Evolutionary conservation across 2,329 filamentous ascomycete species (phyloP).

Genomic region (Sporothrix schenckii): DNA sequence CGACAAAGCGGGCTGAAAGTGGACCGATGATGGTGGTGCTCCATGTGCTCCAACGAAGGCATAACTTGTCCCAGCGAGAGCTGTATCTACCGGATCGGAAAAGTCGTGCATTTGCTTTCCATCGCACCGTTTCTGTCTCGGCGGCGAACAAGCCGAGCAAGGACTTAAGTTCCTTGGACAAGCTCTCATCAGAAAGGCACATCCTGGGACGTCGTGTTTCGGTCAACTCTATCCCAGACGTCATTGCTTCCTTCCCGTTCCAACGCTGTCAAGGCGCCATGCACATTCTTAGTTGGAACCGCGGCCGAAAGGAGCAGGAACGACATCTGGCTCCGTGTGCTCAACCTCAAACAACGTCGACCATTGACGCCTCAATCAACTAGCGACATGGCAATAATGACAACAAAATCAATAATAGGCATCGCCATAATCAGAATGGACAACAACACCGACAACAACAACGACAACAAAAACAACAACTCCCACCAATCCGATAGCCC

Average conservation of each 20-base stretch:
- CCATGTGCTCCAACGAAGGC: not conserved
- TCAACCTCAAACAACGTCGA: conserved; percentile 10
- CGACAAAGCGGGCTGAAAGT: conserved; percentile 11
- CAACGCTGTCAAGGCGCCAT: conserved; percentile 3
- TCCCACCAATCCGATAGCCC: conserved; percentile 1
- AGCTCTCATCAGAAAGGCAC: not conserved
- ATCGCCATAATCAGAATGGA: too few relatives aligned
- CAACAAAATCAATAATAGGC: not conserved
- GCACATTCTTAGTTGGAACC: not conserved
- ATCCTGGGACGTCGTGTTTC: conserved; percentile 4
- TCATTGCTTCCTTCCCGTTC: conserved; percentile 22
- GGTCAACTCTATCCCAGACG: conserved; percentile 13
- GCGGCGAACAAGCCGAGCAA: conserved; percentile 8
- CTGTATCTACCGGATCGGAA: not conserved
- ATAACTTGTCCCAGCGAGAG: too few relatives aligned
- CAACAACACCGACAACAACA: not conserved
- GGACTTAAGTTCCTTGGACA: not conserved
- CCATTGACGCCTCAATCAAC: not conserved
- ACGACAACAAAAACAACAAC: not conserved
- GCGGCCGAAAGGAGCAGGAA: conserved; percentile 15
- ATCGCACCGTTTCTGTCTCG: conserved; percentile 14
- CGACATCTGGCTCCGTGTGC: conserved; percentile 1
- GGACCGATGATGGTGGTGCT: conserved; percentile 20
- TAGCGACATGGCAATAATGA: not conserved
- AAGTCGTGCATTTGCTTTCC: not conserved